Percentiles rank a stretch among this genome's conserved stretches.
Evolutionary conservation across 106 monocot genomes (phyloP).

Genomic region (Dioscorea dumetorum): DNA sequence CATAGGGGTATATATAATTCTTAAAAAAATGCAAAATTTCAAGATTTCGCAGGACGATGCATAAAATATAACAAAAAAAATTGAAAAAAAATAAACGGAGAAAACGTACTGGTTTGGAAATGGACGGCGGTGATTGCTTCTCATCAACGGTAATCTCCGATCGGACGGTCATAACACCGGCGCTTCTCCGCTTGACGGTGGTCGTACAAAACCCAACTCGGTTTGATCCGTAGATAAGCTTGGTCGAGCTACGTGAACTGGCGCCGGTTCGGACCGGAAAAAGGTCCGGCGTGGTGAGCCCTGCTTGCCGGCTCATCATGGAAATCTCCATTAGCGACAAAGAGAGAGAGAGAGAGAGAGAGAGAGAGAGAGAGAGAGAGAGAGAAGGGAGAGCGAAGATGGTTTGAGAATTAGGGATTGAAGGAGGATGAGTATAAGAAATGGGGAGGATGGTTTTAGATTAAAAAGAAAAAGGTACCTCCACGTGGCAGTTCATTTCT

Average conservation of each 20-base stretch:
- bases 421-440: too few species aligned
- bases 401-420: too few species aligned
- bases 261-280: not conserved
- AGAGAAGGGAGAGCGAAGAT: too few species aligned
- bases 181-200: not conserved
- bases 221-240: not conserved
- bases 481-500: too few species aligned
- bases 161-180: constrained; percentile 2
- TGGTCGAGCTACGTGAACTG: not conserved
- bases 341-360: too few species aligned
- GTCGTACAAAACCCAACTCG: not conserved
- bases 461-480: too few species aligned
- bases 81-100: not conserved
- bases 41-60: too few species aligned
- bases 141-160: constrained; percentile 7
- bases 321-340: constrained; percentile 9
- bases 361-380: not conserved
- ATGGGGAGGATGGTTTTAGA: too few species aligned
- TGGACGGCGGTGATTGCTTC: not conserved
- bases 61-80: not conserved
- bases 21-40: not conserved
- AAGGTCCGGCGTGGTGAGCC: not conserved
- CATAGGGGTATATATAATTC: too few species aligned
- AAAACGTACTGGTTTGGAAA: not conserved
- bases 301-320: constrained; percentile 3